These are phyloP conservation scores for Guadua angustifolia DNA, from an alignment of 176 grass and related monocot genomes.

Conservation along the genomic window DNA sequence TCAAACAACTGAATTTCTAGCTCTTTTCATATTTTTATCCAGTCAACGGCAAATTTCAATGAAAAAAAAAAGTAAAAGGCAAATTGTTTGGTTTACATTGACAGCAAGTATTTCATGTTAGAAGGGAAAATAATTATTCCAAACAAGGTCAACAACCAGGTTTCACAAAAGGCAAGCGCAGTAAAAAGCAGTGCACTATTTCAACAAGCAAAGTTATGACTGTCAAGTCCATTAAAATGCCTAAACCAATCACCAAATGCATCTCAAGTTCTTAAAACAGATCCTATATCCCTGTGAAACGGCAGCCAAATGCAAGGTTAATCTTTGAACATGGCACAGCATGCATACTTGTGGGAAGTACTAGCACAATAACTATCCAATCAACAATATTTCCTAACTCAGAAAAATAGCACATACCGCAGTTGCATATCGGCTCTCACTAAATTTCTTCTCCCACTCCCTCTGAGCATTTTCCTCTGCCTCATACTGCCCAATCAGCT, in stretches of 20 bases:
- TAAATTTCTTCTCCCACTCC: conserved; percentile 96
- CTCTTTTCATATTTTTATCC: background rate
- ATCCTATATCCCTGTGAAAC: background rate
- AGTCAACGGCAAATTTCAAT: conserved; percentile 17
- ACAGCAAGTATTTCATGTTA: conserved; percentile 9
- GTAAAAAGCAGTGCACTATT: background rate
- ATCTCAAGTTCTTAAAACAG: background rate
- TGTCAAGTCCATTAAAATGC: background rate
- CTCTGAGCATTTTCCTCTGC: conserved; percentile 90
- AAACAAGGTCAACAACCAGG: conserved; percentile 8
- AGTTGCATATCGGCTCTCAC: conserved; percentile 33
- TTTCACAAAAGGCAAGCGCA: background rate
- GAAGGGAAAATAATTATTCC: background rate
- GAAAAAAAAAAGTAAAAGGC: background rate
- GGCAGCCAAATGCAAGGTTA: background rate
- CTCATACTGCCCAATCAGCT: conserved; percentile 77
- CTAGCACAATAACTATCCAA: background rate
- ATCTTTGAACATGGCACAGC: background rate
- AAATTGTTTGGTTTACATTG: conserved; percentile 40
- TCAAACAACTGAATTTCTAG: background rate
- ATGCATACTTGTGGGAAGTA: background rate
- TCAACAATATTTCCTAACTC: background rate
- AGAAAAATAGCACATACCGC: conserved; percentile 45
- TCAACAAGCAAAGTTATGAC: background rate
- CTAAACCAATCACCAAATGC: background rate